These are phyloP conservation scores for Stagonosporopsis rhizophila DNA, from an alignment of 2,329 filamentous ascomycete genomes.

Conservation along the genomic window DNA sequence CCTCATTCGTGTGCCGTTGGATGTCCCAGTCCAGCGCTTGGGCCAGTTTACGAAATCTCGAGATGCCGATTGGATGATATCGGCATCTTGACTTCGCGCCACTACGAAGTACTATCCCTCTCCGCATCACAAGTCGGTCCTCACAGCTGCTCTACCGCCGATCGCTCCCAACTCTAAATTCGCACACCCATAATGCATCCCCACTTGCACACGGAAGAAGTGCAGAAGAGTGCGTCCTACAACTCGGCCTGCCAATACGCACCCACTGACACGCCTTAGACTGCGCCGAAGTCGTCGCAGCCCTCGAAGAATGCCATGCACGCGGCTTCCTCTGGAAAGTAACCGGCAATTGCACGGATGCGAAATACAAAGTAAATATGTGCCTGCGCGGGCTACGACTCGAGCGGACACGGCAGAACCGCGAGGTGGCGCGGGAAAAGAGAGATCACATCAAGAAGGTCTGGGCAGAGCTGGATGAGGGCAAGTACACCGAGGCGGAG, in stretches of 20 bases:
- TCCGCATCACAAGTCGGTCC: not conserved
- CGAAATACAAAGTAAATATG: slow-evolving; percentile 82
- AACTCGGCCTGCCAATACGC: not conserved
- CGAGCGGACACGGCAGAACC: slow-evolving; percentile 79
- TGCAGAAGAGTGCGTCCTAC: slow-evolving; percentile 68
- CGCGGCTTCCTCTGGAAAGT: slow-evolving; percentile 92
- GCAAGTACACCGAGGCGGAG: slow-evolving; percentile 53
- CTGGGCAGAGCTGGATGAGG: slow-evolving; percentile 80
- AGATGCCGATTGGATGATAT: slow-evolving; percentile 11
- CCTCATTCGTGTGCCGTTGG: not conserved
- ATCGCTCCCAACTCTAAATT: not conserved
- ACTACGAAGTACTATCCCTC: slow-evolving; percentile 1
- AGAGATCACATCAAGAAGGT: slow-evolving; percentile 75
- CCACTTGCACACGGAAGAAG: slow-evolving; percentile 92
- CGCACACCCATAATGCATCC: slow-evolving; percentile 79
- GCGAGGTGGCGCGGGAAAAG: slow-evolving; percentile 71
- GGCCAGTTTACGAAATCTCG: slow-evolving; percentile 36
- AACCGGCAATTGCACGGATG: slow-evolving; percentile 85
- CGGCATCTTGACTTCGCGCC: slow-evolving; percentile 19
- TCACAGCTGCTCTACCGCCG: not conserved
- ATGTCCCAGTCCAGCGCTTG: slow-evolving; percentile 23
- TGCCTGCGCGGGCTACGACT: slow-evolving; percentile 83
- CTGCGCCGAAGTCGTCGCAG: slow-evolving; percentile 92
- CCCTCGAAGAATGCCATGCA: slow-evolving; percentile 94
- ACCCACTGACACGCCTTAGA: slow-evolving; percentile 59